phyloP scores from a whole-genome alignment of 768 basidiomycete species.

The Pulveroboletus sp. region DNA sequence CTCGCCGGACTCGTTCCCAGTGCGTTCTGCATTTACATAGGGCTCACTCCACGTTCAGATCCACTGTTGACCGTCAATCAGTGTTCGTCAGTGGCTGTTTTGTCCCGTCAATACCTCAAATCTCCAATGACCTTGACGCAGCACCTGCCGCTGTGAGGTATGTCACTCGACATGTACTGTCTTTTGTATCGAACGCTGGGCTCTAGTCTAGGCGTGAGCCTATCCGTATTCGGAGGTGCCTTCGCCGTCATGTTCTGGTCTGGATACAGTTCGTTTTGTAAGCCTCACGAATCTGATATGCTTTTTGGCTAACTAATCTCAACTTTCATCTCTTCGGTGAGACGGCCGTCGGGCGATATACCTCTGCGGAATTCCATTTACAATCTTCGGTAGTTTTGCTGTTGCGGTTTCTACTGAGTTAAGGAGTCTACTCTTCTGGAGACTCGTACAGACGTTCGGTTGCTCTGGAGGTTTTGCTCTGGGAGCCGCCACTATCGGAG shows the following conservation, averaged over 20 bases:
- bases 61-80: slow-evolving; percentile 22
- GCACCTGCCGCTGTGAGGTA: slow-evolving; percentile 57
- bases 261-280: slow-evolving; percentile 48
- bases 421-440: slow-evolving; percentile 49
- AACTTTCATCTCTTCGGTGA: slow-evolving; percentile 20
- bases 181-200: neutral
- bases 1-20: too few relatives aligned
- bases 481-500: too few relatives aligned
- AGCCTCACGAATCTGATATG: slow-evolving; percentile 7
- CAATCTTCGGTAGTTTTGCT: slow-evolving; percentile 55
- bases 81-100: slow-evolving; percentile 39
- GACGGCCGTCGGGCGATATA: slow-evolving; percentile 66
- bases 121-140: slow-evolving; percentile 25
- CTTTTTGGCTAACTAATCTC: neutral
- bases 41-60: neutral
- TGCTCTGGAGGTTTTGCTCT: too few relatives aligned
- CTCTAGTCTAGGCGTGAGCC: slow-evolving; percentile 46
- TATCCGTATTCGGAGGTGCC: slow-evolving; percentile 44
- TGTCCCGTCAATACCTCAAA: too few relatives aligned
- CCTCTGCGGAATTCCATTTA: slow-evolving; percentile 53
- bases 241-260: slow-evolving; percentile 51
- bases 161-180: neutral
- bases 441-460: too few relatives aligned
- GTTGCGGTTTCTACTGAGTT: slow-evolving; percentile 46
- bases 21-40: too few relatives aligned